Conservation (phyloP, 805 yeast species). For the Candida ovalis region DNA sequence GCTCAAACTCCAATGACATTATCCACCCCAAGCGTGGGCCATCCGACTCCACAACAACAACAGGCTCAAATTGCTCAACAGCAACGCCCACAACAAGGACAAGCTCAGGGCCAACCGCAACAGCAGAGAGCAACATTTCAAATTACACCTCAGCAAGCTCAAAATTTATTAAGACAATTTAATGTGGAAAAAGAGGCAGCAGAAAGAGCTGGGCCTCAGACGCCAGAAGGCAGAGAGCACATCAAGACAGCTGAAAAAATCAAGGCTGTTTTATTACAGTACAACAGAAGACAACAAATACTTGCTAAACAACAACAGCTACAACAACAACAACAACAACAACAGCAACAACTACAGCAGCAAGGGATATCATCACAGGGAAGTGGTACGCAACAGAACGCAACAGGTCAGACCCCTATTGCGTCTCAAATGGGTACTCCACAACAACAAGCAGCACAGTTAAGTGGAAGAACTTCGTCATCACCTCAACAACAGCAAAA, state of each 20-base stretch:
- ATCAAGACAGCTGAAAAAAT: slow-evolving; percentile 59
- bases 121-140: slow-evolving; percentile 19
- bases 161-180: slow-evolving; percentile 57
- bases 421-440: slow-evolving; percentile 9
- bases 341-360: slow-evolving; percentile 3
- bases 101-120: slow-evolving; percentile 16
- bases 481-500: slow-evolving; percentile 12
- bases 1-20: slow-evolving; percentile 28
- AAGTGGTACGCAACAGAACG: slow-evolving; percentile 11
- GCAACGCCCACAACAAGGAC: slow-evolving; percentile 6
- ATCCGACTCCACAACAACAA: slow-evolving; percentile 11
- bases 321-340: slow-evolving; percentile 11
- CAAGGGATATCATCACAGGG: slow-evolving; percentile 8
- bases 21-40: slow-evolving; percentile 41
- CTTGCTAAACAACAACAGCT: slow-evolving; percentile 23
- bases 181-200: slow-evolving; percentile 59
- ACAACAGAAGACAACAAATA: slow-evolving; percentile 26
- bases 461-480: slow-evolving; percentile 12
- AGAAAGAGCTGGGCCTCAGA: slow-evolving; percentile 54
- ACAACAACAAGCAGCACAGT: slow-evolving; percentile 12
- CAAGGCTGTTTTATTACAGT: slow-evolving; percentile 53
- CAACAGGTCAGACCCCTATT: slow-evolving; percentile 8
- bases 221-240: slow-evolving; percentile 61
- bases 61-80: slow-evolving; percentile 1
- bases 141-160: slow-evolving; percentile 49